These are phyloP conservation scores for Backusella luteola DNA, from an alignment of 192 early-diverging fungal species.

Conservation along the genomic window DNA sequence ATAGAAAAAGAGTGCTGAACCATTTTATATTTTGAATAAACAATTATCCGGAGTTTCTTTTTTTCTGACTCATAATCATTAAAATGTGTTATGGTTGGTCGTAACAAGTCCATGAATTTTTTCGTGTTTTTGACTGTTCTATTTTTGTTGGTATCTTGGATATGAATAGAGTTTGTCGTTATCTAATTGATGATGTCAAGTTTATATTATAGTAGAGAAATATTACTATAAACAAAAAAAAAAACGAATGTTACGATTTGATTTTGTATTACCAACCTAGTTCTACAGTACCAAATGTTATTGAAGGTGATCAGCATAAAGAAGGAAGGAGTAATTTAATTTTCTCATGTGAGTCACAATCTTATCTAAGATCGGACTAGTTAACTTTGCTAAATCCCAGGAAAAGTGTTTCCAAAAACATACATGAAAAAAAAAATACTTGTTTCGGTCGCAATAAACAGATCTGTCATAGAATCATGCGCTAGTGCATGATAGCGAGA, in stretches of 20 bases:
- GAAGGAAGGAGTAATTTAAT: neutral
- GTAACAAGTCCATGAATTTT: neutral
- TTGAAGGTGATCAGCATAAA: neutral
- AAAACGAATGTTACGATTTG: neutral
- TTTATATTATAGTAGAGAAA: neutral
- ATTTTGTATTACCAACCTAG: neutral
- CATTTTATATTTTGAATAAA: neutral
- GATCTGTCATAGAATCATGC: neutral
- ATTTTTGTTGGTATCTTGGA: neutral
- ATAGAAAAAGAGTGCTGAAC: neutral
- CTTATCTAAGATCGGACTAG: conserved; percentile 11
- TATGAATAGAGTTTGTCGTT: neutral
- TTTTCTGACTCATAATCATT: conserved; percentile 1
- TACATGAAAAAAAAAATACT: neutral
- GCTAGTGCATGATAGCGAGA: neutral
- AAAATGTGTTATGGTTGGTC: neutral
- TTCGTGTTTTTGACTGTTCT: neutral
- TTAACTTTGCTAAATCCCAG: neutral
- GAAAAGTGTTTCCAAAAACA: neutral
- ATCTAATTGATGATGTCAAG: neutral
- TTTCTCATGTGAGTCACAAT: conserved; percentile 14
- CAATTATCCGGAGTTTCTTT: conserved; percentile 1
- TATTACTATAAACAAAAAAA: neutral
- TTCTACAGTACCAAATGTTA: neutral
- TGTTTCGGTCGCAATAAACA: neutral